phyloP scores from a whole-genome alignment of 257 asterid genomes.

The Solanum dulcamara region DNA sequence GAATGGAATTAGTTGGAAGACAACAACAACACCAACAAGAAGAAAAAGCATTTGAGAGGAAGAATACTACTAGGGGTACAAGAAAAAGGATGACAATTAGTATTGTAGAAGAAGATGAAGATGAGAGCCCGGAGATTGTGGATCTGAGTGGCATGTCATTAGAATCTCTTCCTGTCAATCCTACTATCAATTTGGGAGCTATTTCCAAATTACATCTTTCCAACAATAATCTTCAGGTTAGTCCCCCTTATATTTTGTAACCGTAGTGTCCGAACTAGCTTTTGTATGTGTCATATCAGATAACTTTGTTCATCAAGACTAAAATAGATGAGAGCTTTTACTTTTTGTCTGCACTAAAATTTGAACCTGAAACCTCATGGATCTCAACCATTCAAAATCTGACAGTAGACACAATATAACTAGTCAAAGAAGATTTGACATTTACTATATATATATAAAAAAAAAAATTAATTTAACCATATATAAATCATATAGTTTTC shows the following conservation, averaged over 20 bases:
- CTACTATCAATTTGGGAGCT: constrained; percentile 37
- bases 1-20: neutral
- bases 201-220: constrained; percentile 80
- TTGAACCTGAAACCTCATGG: too few relatives aligned
- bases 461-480: too few relatives aligned
- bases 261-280: too few relatives aligned
- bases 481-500: too few relatives aligned
- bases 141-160: constrained; percentile 78
- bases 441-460: too few relatives aligned
- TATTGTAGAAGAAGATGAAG: neutral
- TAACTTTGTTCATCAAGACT: too few relatives aligned
- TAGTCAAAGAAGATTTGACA: too few relatives aligned
- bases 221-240: constrained; percentile 79
- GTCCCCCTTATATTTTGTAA: neutral
- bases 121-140: constrained; percentile 34
- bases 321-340: too few relatives aligned
- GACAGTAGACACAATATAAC: too few relatives aligned
- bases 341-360: neutral
- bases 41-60: neutral
- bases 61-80: neutral
- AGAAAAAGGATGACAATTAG: neutral
- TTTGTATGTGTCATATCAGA: too few relatives aligned
- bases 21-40: neutral
- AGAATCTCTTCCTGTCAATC: constrained; percentile 32
- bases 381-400: too few relatives aligned